Percentiles rank a stretch among this genome's conserved stretches.
phyloP scores from a whole-genome alignment of 2,329 filamentous ascomycete species.

The Hypoxylon sp. region DNA sequence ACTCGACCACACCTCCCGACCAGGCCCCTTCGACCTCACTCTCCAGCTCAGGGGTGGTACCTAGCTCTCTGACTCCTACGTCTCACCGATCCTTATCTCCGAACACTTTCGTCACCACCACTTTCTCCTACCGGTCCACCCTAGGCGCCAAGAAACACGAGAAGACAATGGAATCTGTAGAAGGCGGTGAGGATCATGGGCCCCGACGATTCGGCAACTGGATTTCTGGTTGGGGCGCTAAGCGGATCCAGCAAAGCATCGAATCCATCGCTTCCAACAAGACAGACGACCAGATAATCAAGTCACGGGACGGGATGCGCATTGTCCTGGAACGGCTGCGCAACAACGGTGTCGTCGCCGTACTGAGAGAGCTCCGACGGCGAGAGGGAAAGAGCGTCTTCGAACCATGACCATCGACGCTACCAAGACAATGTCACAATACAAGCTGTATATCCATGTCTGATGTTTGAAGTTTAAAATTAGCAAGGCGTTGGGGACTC shows the following conservation, averaged over 20 bases:
- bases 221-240: slow-evolving; percentile 72
- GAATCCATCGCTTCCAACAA: slow-evolving; percentile 83
- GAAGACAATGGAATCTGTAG: slow-evolving; percentile 61
- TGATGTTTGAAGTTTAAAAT: slow-evolving; percentile 36
- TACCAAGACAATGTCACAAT: slow-evolving; percentile 9
- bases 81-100: slow-evolving; percentile 48
- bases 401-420: slow-evolving; percentile 44
- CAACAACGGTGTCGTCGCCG: slow-evolving; percentile 71
- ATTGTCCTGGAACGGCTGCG: slow-evolving; percentile 81
- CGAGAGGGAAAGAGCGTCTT: slow-evolving; percentile 58
- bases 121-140: slow-evolving; percentile 79
- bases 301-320: slow-evolving; percentile 87
- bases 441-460: slow-evolving; percentile 32
- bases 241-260: slow-evolving; percentile 83
- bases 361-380: slow-evolving; percentile 68
- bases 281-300: slow-evolving; percentile 82
- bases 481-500: slow-evolving; percentile 46
- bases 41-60: slow-evolving; percentile 41
- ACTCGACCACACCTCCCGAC: slow-evolving; percentile 62
- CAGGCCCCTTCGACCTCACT: slow-evolving; percentile 49
- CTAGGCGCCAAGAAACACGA: slow-evolving; percentile 78
- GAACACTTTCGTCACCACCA: slow-evolving; percentile 78
- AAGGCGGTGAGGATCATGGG: slow-evolving; percentile 58
- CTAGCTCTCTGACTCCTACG: slow-evolving; percentile 48
- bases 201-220: slow-evolving; percentile 59